Conservation (phyloP, 345 rosid genomes). For the Arabidopsis arenosa region DNA sequence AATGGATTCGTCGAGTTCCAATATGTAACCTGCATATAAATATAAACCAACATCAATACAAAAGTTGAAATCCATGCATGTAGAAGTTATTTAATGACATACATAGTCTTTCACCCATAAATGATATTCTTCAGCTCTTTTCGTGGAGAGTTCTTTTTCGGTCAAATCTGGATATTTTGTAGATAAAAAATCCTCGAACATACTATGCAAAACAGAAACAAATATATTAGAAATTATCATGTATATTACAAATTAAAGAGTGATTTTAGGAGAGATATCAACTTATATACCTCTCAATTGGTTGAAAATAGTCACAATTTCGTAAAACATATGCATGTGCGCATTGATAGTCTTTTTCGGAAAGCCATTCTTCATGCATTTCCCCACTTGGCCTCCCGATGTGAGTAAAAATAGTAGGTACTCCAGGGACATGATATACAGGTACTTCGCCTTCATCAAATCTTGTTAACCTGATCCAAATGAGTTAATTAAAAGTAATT, state of each 20-base stretch:
- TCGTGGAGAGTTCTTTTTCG: neutral
- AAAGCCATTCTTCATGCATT: neutral
- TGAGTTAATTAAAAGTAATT: too few species aligned
- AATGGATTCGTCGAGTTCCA: neutral
- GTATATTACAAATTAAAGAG: too few species aligned
- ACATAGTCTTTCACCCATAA: neutral
- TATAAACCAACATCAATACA: too few species aligned
- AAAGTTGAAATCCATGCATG: too few species aligned
- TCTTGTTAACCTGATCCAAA: neutral
- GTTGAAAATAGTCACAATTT: neutral
- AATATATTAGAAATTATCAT: too few species aligned
- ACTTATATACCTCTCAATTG: neutral
- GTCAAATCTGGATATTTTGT: neutral
- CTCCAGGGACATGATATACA: neutral
- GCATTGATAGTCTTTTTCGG: neutral
- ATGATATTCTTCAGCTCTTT: neutral
- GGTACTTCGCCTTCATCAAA: neutral
- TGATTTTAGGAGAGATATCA: too few species aligned
- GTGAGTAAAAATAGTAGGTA: neutral
- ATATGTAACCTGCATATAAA: neutral
- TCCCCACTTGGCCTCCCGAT: neutral
- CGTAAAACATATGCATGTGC: neutral
- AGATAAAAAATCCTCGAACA: neutral
- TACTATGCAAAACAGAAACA: neutral
- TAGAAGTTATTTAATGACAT: too few species aligned